These are phyloP conservation scores for Multifurca ochricompacta DNA, from an alignment of 768 basidiomycete genomes.

Conservation along the genomic window DNA sequence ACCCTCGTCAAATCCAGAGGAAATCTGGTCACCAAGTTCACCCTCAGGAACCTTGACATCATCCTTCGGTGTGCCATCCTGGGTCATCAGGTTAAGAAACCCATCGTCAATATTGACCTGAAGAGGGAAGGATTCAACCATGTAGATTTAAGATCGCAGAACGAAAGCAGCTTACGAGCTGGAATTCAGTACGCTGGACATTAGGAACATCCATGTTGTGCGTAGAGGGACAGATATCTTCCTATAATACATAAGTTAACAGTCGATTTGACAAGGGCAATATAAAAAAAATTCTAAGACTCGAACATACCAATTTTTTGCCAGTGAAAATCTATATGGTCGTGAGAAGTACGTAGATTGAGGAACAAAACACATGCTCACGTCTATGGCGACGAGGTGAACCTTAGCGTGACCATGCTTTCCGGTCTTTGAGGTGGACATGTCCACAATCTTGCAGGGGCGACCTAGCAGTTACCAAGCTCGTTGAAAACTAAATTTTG, in stretches of 20 bases:
- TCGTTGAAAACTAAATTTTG: neutral
- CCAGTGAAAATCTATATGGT: constrained; percentile 85
- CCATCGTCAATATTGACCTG: constrained; percentile 88
- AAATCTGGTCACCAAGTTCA: constrained; percentile 69
- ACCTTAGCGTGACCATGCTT: constrained; percentile 99
- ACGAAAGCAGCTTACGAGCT: constrained; percentile 50
- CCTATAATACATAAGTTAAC: constrained; percentile 38
- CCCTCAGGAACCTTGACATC: constrained; percentile 91
- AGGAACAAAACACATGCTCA: constrained; percentile 36
- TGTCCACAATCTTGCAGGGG: constrained; percentile 23
- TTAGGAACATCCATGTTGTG: constrained; percentile 99
- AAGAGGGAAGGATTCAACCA: neutral
- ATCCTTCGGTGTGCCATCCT: constrained; percentile 77
- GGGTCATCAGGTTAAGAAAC: constrained; percentile 89
- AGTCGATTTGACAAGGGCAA: too few species aligned
- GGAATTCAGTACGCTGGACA: constrained; percentile 83
- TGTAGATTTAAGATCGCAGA: neutral
- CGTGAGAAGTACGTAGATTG: constrained; percentile 16
- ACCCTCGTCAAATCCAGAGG: constrained; percentile 66
- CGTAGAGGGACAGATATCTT: constrained; percentile 93
- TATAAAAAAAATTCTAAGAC: neutral
- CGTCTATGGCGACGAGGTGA: constrained; percentile 94
- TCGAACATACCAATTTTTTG: constrained; percentile 79
- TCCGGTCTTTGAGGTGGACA: constrained; percentile 50
- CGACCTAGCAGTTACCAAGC: constrained; percentile 9